Conservation (phyloP, 768 basidiomycete genomes). For the Suillus subluteus region DNA sequence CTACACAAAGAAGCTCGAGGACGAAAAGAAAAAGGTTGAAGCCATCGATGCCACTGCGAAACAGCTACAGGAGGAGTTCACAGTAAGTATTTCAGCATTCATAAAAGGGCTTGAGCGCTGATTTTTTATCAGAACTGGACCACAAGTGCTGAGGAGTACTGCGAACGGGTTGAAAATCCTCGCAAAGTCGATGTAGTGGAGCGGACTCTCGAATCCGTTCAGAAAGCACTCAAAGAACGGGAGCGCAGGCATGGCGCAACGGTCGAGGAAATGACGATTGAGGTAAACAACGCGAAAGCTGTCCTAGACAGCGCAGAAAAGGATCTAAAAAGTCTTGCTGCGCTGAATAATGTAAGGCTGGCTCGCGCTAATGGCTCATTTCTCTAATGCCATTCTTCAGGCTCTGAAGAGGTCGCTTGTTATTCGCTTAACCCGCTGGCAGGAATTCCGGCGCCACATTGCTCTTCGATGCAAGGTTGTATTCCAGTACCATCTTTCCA, state of each 20-base stretch:
- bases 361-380: not conserved
- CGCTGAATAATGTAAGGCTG: slow-evolving; percentile 62
- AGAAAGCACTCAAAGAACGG: slow-evolving; percentile 66
- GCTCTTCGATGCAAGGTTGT: slow-evolving; percentile 85
- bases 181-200: slow-evolving; percentile 61
- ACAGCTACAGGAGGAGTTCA: slow-evolving; percentile 63
- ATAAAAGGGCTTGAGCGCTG: not conserved
- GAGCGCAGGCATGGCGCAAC: slow-evolving; percentile 78
- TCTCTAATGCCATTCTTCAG: slow-evolving; percentile 41
- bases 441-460: slow-evolving; percentile 86
- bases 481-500: slow-evolving; percentile 80
- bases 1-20: slow-evolving; percentile 55
- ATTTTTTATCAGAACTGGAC: slow-evolving; percentile 59
- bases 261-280: slow-evolving; percentile 75
- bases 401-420: slow-evolving; percentile 67
- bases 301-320: slow-evolving; percentile 60
- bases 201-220: slow-evolving; percentile 62
- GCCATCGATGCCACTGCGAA: slow-evolving; percentile 49
- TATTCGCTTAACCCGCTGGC: slow-evolving; percentile 74
- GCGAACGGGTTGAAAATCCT: slow-evolving; percentile 57
- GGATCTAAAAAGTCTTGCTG: slow-evolving; percentile 65
- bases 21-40: slow-evolving; percentile 50
- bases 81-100: slow-evolving; percentile 41
- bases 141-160: slow-evolving; percentile 62
- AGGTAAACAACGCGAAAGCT: slow-evolving; percentile 66